Base-by-base conservation (phyloP, 768 basidiomycete species). In the Crassisporium funariophilum region DNA sequence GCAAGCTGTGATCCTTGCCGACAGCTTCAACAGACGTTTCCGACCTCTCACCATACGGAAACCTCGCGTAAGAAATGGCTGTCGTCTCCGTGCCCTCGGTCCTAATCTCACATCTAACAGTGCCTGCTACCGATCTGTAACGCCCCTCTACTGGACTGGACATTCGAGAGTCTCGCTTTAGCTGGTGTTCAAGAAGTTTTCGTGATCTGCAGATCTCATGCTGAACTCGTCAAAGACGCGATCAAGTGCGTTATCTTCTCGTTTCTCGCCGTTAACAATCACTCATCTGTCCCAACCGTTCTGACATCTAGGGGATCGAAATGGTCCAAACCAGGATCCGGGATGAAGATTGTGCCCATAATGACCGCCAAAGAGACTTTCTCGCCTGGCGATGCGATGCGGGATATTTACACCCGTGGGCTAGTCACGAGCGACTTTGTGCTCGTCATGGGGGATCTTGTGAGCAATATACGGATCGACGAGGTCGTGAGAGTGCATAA, bases 181-280 rank as follows among this genome's bases (percentile, higher is more conserved):
- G 91, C 93, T 24, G 93, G 93, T 44, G 93, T 99, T 25, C 91
- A 95, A 63, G 91, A 98, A 69, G 89, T 97, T 48, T 95, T 97
- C 64, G 88, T 99, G 36, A 84, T 98, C 57, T 95, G 94, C 64
- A 82, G 91, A 49, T 95, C 92, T 40, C 90, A 95, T 66, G 82
- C 91, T 7, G 85, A 88, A 41, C 84, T 87, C 57, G 85, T 98
- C 58, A 88, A 91, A 63, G 75, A 79, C 11, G 90, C 86, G 46
- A 90, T 98, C 59, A 81, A 76, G 95, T 95, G 56, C 62, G 84
- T 69, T n/a, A n/a, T n/a, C n/a, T n/a, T n/a, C n/a, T n/a, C n/a
- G n/a, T n/a, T n/a, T n/a, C n/a, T n/a, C n/a, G n/a, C n/a, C n/a
- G n/a, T 46, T 38, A 41, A 35, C 41, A 15, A 27, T 41, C 10